Percentiles rank a stretch among this genome's conserved stretches.
phyloP scores from a whole-genome alignment of 2,329 filamentous ascomycete species.

The Grosmannia serpens region DNA sequence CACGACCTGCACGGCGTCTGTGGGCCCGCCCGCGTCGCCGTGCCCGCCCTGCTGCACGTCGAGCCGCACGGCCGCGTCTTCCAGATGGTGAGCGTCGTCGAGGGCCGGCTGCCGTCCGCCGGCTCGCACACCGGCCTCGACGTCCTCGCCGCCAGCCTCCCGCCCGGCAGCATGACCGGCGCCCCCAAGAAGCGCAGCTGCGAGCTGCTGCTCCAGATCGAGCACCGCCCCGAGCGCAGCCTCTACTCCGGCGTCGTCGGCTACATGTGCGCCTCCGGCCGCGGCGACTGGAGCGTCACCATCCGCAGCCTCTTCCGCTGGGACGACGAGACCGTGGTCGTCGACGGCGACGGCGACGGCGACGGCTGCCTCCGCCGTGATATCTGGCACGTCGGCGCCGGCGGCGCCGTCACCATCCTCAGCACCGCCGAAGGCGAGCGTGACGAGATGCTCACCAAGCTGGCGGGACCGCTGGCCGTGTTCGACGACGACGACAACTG shows the following conservation, averaged over 20 bases:
- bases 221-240: conserved; percentile 51
- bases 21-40: conserved; percentile 59
- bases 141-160: conserved; percentile 65
- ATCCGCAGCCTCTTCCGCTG: conserved; percentile 73
- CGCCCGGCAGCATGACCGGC: conserved; percentile 92
- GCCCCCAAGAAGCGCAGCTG: conserved; percentile 91
- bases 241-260: conserved; percentile 84
- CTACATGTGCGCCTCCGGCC: conserved; percentile 76
- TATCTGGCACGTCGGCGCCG: conserved; percentile 76
- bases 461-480: conserved; percentile 44
- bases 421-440: conserved; percentile 72
- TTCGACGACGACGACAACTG: conserved; percentile 23
- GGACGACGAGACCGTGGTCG: conserved; percentile 40
- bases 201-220: conserved; percentile 63
- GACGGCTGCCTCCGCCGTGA: conserved; percentile 28
- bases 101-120: conserved; percentile 45
- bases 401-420: conserved; percentile 77
- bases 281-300: conserved; percentile 82
- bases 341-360: conserved; percentile 1
- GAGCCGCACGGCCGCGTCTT: conserved; percentile 88
- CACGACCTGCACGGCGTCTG: conserved; percentile 85
- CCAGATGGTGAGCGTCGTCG: conserved; percentile 81
- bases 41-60: conserved; percentile 70
- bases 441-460: conserved; percentile 80
- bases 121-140: conserved; percentile 48